phyloP scores from a whole-genome alignment of 2,329 filamentous ascomycete genomes.

The Cercospora zeina region DNA sequence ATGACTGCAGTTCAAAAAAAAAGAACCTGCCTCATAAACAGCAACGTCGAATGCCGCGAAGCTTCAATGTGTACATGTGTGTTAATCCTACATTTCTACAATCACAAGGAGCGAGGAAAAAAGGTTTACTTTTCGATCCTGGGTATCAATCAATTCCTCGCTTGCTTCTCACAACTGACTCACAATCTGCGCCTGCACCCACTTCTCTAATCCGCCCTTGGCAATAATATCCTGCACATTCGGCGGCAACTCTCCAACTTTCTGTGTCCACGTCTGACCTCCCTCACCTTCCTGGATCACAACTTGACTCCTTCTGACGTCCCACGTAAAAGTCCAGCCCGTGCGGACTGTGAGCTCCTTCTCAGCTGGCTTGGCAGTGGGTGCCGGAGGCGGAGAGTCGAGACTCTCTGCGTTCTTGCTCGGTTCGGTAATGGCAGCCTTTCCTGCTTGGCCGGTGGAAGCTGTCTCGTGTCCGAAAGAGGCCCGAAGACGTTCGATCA shows the following conservation, averaged over 20 bases:
- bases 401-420: conserved; percentile 53
- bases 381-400: conserved; percentile 52
- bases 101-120: no score
- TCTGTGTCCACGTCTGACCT: conserved; percentile 71
- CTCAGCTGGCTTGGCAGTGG: conserved; percentile 41
- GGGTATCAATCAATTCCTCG: conserved; percentile 8
- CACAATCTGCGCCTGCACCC: conserved; percentile 72
- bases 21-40: not conserved
- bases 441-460: conserved; percentile 26
- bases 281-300: conserved; percentile 67
- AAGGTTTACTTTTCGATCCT: conserved; percentile 9
- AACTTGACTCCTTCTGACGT: conserved; percentile 70
- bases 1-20: not conserved
- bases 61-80: no score
- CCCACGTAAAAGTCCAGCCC: conserved; percentile 82
- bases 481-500: conserved; percentile 66
- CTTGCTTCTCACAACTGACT: conserved; percentile 13
- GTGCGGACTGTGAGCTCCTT: conserved; percentile 69
- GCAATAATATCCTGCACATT: conserved; percentile 85
- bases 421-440: conserved; percentile 54
- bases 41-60: no score
- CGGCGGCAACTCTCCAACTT: conserved; percentile 77
- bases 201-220: conserved; percentile 73
- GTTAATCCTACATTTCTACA: no score
- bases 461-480: conserved; percentile 49